Base-by-base conservation (phyloP, 179 eudicot species). In the Spergularia azorica region DNA sequence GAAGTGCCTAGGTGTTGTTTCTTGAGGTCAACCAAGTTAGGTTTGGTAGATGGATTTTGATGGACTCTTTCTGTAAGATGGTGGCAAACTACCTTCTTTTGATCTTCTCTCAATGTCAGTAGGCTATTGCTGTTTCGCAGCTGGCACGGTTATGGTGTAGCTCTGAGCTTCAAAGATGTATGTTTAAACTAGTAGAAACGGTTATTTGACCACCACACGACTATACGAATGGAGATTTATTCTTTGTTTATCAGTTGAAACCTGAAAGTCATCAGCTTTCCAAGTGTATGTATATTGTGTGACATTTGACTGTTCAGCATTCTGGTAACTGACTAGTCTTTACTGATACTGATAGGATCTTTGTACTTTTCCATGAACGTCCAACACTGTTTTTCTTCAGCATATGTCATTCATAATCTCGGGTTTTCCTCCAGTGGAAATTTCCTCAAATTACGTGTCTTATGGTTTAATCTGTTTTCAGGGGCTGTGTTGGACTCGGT, bases 401-500 rank as follows among this genome's bases (percentile, higher is more conserved):
- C 57, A 56, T 72, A 50, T 76, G 67, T 72, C 65, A 48, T 63
- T 54, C 8, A 17, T n/a, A 18, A 20, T 64, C 32, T 60, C n/a
- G 39, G 67, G 57, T 21, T 51, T 21, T 67, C 50, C 61, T 39
- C 61, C 12, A 26, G 71, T 21, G 56, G 32, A 43, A 43, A 6
- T 17, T 57, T 72, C 57, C 26, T 20, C 50, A 50, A 38, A 36
- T 67, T 20, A 38, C 38, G 50, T 48, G 20, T 17, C 59, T 73
- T 32, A 48, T 79, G 61, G 51, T 66, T 57, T 54, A 43, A 17
- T 59, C 2, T 62, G 20, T 71, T 52, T 74, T 56, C 84, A 89
- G 97, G 89, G 79, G 77, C 72, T 48, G 86, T 83, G 80, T 79
- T 83, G 79, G 93, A 94, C 79, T 88, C 89, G 26, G 78, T 82